A percentile compares a stretch with the other conserved stretches of the same genome.
phyloP scores from a whole-genome alignment of 1,139 yeast species.

The Pichia sp. region DNA sequence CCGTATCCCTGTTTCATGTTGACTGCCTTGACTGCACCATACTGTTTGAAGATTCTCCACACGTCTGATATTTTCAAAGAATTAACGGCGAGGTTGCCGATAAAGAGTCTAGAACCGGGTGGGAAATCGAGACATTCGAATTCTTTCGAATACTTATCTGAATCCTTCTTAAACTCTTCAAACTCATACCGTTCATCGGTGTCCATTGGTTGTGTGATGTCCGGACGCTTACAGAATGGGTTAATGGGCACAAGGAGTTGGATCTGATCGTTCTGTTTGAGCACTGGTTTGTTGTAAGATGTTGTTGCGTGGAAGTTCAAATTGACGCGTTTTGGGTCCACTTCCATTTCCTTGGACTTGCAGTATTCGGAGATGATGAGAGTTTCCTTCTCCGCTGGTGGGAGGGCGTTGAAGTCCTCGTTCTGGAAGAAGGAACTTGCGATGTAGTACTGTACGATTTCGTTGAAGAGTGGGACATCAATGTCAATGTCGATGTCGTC shows the following conservation, averaged over 20 bases:
- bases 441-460: conserved; percentile 25
- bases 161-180: conserved; percentile 42
- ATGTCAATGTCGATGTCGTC: too few species aligned
- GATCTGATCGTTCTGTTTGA: conserved; percentile 24
- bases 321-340: too few species aligned
- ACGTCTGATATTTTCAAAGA: conserved; percentile 62
- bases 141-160: conserved; percentile 37
- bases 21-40: conserved; percentile 74
- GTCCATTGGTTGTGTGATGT: conserved; percentile 49
- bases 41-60: conserved; percentile 52
- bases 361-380: too few species aligned
- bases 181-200: conserved; percentile 47
- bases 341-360: too few species aligned
- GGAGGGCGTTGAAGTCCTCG: conserved; percentile 30
- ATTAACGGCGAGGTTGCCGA: conserved; percentile 77
- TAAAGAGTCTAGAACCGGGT: conserved; percentile 69
- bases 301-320: conserved; percentile 29
- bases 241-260: conserved; percentile 41
- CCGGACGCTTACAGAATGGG: conserved; percentile 51
- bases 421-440: conserved; percentile 28
- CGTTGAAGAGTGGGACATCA: conserved; percentile 26
- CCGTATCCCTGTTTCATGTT: conserved; percentile 78
- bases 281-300: conserved; percentile 26
- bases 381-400: conserved; percentile 31
- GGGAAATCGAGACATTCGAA: conserved; percentile 68